phyloP scores from a whole-genome alignment of 495 filamentous ascomycete species.

The Cercophora samala region DNA sequence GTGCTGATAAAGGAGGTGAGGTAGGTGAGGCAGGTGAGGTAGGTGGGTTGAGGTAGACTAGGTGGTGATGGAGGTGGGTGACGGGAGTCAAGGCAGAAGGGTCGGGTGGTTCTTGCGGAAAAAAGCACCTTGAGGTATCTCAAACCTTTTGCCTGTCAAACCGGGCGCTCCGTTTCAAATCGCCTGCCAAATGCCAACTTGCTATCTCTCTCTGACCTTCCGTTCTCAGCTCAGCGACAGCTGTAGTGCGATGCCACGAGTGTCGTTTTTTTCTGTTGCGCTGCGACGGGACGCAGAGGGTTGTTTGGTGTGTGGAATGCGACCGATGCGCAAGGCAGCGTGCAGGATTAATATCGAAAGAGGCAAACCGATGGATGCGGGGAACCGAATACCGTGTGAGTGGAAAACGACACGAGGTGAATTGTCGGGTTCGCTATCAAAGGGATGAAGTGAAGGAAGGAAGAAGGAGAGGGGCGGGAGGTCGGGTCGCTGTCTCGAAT shows the following conservation, averaged over 20 bases:
- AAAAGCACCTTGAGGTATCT: conserved; percentile 32
- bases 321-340: conserved; percentile 7
- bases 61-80: conserved; percentile 16
- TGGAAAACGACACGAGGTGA: not conserved
- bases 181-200: not conserved
- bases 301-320: conserved; percentile 2
- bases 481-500: conserved; percentile 5
- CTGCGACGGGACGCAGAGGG: not conserved
- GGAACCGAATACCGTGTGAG: not conserved
- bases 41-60: conserved; percentile 1
- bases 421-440: not conserved
- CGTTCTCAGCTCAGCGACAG: not conserved
- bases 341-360: conserved; percentile 1
- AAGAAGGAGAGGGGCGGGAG: not conserved
- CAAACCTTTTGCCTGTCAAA: conserved; percentile 39
- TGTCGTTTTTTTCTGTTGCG: not conserved
- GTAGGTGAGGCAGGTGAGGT: conserved; percentile 8
- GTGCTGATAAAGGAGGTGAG: not conserved
- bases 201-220: not conserved
- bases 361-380: conserved; percentile 8
- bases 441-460: not conserved
- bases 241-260: conserved; percentile 7
- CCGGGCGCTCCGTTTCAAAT: conserved; percentile 23
- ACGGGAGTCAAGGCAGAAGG: conserved; percentile 13
- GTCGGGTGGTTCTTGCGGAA: conserved; percentile 21